Evolutionary conservation across 306 rosid species (phyloP).

Genomic region (Malus sieversii): DNA sequence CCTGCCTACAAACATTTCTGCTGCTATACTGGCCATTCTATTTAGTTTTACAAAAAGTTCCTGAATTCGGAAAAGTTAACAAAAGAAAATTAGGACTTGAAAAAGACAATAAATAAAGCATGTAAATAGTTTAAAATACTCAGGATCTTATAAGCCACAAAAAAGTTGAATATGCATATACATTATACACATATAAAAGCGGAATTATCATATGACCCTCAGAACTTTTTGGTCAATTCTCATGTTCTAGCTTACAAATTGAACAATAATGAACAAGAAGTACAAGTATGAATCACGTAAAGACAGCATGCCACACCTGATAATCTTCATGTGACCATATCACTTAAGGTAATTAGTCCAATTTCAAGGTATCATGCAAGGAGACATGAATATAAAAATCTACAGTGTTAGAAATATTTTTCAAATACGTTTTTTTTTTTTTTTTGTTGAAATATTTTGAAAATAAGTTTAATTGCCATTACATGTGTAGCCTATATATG

Average conservation of each 20-base stretch:
- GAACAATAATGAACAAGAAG: not conserved
- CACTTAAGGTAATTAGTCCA: not conserved
- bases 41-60: conserved; percentile 80
- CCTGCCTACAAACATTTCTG: conserved; percentile 94
- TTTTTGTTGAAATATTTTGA: not conserved
- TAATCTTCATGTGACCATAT: not conserved
- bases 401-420: not conserved
- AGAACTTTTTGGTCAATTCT: not conserved
- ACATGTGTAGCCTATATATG: not conserved
- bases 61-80: conserved; percentile 40
- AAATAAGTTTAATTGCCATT: not conserved
- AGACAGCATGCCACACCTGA: not conserved
- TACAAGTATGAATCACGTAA: not conserved
- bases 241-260: not conserved
- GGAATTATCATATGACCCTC: not conserved
- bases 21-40: conserved; percentile 84
- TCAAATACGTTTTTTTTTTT: not conserved
- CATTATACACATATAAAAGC: not conserved
- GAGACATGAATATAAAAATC: not conserved
- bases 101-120: not conserved
- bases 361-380: not conserved
- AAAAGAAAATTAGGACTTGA: conserved; percentile 17
- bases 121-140: not conserved
- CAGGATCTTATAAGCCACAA: not conserved
- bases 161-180: not conserved